Percentiles rank a stretch among this genome's conserved stretches.
Conservation (phyloP, 2,329 filamentous ascomycete genomes). For the Paecilomyces dactylethromorphus region DNA sequence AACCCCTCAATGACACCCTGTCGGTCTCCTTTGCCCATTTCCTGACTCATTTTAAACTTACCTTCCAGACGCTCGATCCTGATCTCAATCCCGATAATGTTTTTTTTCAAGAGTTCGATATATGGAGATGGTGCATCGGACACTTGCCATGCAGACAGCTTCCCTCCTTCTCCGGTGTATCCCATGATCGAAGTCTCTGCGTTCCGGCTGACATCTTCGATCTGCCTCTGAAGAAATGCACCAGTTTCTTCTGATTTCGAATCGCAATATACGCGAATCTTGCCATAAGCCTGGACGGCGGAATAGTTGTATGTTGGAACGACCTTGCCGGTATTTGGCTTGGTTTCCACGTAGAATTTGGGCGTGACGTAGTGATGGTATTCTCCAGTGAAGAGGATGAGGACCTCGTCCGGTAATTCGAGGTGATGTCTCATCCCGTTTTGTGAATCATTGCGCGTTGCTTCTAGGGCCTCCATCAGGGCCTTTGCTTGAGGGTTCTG, state of each 20-base stretch:
- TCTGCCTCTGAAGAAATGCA: slow-evolving; percentile 45
- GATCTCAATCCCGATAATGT: slow-evolving; percentile 57
- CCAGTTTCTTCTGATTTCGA: slow-evolving; percentile 39
- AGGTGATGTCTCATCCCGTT: slow-evolving; percentile 19
- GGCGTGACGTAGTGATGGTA: slow-evolving; percentile 61
- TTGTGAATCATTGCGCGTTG: neutral
- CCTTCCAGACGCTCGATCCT: slow-evolving; percentile 49
- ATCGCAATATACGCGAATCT: slow-evolving; percentile 49
- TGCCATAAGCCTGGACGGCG: slow-evolving; percentile 58
- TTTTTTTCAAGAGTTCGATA: slow-evolving; percentile 51
- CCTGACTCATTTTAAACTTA: slow-evolving; percentile 64
- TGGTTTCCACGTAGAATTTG: slow-evolving; percentile 62
- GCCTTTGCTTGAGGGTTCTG: slow-evolving; percentile 59
- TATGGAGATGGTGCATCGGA: slow-evolving; percentile 54
- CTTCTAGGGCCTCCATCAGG: slow-evolving; percentile 44
- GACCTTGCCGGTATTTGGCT: slow-evolving; percentile 58
- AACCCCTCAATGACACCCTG: slow-evolving; percentile 56
- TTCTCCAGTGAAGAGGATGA: slow-evolving; percentile 55
- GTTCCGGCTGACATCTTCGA: slow-evolving; percentile 47
- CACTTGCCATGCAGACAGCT: slow-evolving; percentile 53
- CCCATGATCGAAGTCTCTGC: slow-evolving; percentile 53
- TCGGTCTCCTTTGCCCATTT: slow-evolving; percentile 47
- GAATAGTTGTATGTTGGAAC: slow-evolving; percentile 68
- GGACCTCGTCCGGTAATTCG: slow-evolving; percentile 47
- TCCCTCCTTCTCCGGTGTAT: slow-evolving; percentile 44